phyloP scores from a whole-genome alignment of 2,329 filamentous ascomycete species.

The Penicillium verrucosum region DNA sequence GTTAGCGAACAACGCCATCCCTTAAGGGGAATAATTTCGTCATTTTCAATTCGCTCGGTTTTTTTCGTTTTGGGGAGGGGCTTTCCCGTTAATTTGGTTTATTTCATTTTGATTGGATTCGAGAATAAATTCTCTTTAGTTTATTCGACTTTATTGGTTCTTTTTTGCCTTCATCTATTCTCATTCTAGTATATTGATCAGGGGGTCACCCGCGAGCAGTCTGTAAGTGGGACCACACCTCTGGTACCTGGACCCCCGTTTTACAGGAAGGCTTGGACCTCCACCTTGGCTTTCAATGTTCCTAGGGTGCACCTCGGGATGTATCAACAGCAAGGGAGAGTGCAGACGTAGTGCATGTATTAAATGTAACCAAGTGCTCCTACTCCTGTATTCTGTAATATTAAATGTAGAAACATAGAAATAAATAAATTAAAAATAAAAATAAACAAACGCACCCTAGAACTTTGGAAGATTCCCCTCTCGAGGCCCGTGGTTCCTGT shows the following conservation, averaged over 20 bases:
- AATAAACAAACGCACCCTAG: neutral
- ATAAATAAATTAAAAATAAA: neutral
- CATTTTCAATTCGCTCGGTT: slow-evolving; percentile 1
- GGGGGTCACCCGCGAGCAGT: neutral
- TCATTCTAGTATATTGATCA: neutral
- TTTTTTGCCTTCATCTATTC: neutral
- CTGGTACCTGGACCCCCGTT: neutral
- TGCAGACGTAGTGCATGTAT: neutral
- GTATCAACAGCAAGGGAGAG: neutral
- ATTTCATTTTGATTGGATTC: slow-evolving; percentile 1
- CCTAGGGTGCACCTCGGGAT: neutral
- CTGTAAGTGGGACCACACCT: neutral
- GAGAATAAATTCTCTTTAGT: neutral
- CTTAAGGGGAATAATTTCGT: slow-evolving; percentile 10
- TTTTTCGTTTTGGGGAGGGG: neutral
- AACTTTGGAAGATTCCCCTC: neutral
- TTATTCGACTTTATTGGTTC: neutral
- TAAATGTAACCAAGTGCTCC: too few species aligned
- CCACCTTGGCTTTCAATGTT: neutral
- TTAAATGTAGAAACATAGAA: neutral
- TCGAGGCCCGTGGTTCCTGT: neutral
- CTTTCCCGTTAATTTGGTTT: neutral
- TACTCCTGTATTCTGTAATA: neutral
- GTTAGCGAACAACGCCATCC: slow-evolving; percentile 6
- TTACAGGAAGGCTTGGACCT: neutral